Conservation (phyloP, 106 monocot genomes). For the Dactylorhiza incarnata region DNA sequence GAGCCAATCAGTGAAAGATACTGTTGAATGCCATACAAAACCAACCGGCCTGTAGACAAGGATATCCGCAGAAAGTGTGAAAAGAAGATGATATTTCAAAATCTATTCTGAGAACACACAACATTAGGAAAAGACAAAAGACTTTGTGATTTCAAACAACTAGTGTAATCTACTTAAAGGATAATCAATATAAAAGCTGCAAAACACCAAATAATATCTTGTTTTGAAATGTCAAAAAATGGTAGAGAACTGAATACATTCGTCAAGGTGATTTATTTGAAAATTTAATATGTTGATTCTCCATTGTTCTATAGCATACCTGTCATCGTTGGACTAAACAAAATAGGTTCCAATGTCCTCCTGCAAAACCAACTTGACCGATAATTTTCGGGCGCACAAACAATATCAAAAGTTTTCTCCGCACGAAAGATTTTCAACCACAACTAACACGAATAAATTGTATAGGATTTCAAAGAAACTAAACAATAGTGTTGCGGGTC, state of each 20-base stretch:
- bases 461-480: too few species aligned
- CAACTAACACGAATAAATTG: too few species aligned
- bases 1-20: slow-evolving; percentile 89
- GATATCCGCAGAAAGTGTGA: not conserved
- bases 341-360: too few species aligned
- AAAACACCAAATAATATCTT: not conserved
- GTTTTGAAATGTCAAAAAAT: not conserved
- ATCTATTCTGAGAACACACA: not conserved
- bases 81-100: not conserved
- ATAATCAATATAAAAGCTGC: not conserved
- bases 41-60: slow-evolving; percentile 49
- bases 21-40: slow-evolving; percentile 87
- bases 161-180: not conserved
- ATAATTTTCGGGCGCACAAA: too few species aligned
- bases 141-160: not conserved
- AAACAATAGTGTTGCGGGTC: too few species aligned
- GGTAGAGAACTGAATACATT: not conserved
- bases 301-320: too few species aligned
- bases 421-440: too few species aligned
- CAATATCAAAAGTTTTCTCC: too few species aligned
- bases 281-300: too few species aligned
- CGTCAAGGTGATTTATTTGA: not conserved
- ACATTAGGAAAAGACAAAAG: not conserved
- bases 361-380: too few species aligned
- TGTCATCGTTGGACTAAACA: too few species aligned